phyloP scores from a whole-genome alignment of 441 rosid species.

The Arabidopsis lyrata region DNA sequence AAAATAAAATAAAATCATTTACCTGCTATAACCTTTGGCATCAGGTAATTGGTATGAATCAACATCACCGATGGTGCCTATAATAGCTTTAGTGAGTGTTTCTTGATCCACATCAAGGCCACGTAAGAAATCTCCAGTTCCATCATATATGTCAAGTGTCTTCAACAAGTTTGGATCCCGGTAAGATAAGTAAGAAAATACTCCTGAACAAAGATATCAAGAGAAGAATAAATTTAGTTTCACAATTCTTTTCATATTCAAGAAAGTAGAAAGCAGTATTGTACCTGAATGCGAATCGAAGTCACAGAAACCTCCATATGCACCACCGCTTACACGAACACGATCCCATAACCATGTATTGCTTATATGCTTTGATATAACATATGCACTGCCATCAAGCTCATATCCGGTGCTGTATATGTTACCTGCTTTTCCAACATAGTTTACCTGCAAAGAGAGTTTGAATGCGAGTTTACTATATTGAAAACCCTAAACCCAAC shows the following conservation, averaged over 20 bases:
- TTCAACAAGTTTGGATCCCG: conserved; percentile 94
- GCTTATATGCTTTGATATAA: conserved; percentile 87
- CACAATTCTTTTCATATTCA: not conserved
- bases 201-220: conserved; percentile 55
- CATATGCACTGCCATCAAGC: conserved; percentile 89
- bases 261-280: not conserved
- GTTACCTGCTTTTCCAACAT: conserved; percentile 95
- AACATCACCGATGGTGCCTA: conserved; percentile 93
- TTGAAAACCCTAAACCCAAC: conserved; percentile 12
- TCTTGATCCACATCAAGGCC: conserved; percentile 82
- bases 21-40: conserved; percentile 99
- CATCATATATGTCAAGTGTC: conserved; percentile 90
- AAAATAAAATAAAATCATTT: conserved; percentile 1
- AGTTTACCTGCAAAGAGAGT: conserved; percentile 72
- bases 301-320: conserved; percentile 96
- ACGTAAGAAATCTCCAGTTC: conserved; percentile 84
- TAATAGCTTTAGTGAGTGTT: conserved; percentile 87
- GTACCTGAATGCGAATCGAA: conserved; percentile 95
- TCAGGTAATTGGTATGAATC: conserved; percentile 98
- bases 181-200: conserved; percentile 89
- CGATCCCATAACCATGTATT: conserved; percentile 99
- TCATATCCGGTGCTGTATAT: conserved; percentile 75
- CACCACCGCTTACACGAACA: conserved; percentile 96
- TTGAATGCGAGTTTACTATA: conserved; percentile 2
- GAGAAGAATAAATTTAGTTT: not conserved